A percentile compares a stretch with the other conserved stretches of the same genome.
phyloP scores from a whole-genome alignment of 2,329 filamentous ascomycete species.

The Fragosphaeria purpurea region DNA sequence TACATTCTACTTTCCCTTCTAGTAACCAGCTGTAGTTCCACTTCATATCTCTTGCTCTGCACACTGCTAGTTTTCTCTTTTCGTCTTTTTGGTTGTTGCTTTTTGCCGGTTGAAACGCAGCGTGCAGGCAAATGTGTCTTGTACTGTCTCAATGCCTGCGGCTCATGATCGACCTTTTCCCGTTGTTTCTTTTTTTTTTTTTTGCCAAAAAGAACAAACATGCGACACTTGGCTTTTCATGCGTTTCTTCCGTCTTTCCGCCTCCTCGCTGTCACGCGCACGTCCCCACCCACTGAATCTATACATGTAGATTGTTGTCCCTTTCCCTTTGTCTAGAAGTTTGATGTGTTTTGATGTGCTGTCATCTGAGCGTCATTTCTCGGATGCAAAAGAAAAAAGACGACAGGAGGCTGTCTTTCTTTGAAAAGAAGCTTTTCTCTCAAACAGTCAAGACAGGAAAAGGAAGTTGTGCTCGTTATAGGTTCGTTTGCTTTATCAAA shows the following conservation, averaged over 20 bases:
- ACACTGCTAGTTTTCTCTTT: too few relatives aligned
- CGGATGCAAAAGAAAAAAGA: too few relatives aligned
- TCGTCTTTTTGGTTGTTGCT: background rate
- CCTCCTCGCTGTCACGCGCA: background rate
- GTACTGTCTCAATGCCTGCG: background rate
- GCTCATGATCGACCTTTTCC: too few relatives aligned
- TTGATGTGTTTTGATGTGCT: conserved; percentile 1
- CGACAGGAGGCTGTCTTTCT: background rate
- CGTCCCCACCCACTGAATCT: background rate
- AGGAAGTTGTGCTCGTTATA: too few relatives aligned
- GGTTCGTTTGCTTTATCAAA: too few relatives aligned
- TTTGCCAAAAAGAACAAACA: conserved; percentile 2
- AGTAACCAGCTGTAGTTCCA: too few relatives aligned
- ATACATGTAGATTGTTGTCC: background rate
- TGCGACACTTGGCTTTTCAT: conserved; percentile 2
- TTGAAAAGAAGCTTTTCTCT: too few relatives aligned
- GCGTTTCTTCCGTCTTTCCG: conserved; percentile 4
- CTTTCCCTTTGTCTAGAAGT: background rate
- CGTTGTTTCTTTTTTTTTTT: background rate
- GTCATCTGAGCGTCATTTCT: too few relatives aligned
- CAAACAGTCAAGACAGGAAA: too few relatives aligned
- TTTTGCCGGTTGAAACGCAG: conserved; percentile 3
- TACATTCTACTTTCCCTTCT: too few relatives aligned
- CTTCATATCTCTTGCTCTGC: too few relatives aligned
- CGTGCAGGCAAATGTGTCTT: background rate